Conservation (phyloP, 2,329 filamentous ascomycete species). For the Fusarium zealandicum region DNA sequence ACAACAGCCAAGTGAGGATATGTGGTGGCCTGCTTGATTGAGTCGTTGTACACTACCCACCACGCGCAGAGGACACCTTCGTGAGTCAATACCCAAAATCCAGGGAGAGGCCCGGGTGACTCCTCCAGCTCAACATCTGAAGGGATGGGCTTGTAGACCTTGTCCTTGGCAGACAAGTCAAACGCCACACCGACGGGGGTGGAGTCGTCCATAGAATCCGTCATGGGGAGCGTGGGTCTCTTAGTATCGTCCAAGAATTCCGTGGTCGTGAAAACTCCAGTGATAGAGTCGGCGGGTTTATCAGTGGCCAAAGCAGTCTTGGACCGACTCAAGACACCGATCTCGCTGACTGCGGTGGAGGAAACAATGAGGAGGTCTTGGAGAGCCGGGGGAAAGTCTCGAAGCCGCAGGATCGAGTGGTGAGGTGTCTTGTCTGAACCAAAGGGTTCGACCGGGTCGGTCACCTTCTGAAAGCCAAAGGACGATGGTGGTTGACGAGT, state of each 20-base stretch:
- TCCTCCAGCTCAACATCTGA: conserved; percentile 79
- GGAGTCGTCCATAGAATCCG: conserved; percentile 65
- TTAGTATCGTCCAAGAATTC: conserved; percentile 76
- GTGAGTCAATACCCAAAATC: conserved; percentile 84
- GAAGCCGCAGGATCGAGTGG: conserved; percentile 79
- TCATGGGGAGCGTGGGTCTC: conserved; percentile 78
- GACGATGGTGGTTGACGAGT: conserved; percentile 65
- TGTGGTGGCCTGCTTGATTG: conserved; percentile 74
- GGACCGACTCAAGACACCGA: conserved; percentile 80
- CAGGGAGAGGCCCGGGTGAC: conserved; percentile 82
- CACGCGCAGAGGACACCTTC: conserved; percentile 85
- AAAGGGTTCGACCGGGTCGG: conserved; percentile 77
- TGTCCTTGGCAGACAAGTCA: conserved; percentile 84
- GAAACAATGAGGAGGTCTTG: conserved; percentile 83
- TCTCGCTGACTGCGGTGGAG: conserved; percentile 79
- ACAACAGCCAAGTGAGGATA: conserved; percentile 73
- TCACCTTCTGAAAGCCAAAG: conserved; percentile 77
- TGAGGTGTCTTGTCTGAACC: conserved; percentile 72
- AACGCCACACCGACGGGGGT: conserved; percentile 82
- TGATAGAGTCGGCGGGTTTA: conserved; percentile 64
- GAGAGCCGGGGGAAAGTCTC: conserved; percentile 80
- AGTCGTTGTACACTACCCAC: conserved; percentile 93
- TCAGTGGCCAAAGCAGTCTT: conserved; percentile 70
- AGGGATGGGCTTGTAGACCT: conserved; percentile 78
- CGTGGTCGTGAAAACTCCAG: conserved; percentile 76